Evolutionary conservation across 2,329 filamentous ascomycete species (phyloP), one percentile per base, ranked within the genome.

Genomic region (Phialocephala subalpina): DNA sequence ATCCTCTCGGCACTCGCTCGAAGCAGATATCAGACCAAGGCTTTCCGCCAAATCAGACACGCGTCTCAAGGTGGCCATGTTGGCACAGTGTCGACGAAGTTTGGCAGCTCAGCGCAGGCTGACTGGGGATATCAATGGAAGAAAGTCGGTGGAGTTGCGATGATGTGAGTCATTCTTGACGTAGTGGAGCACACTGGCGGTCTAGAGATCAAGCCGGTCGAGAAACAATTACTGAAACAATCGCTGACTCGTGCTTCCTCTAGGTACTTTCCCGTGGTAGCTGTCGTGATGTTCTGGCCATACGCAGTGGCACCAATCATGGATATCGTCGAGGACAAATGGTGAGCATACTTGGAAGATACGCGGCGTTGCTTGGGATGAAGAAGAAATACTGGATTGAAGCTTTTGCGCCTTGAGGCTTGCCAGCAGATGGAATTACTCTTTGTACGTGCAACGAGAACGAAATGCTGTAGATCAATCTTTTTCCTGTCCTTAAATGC

Each of bases 81-180:
- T 52, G 42, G 49, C 16, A 16, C 47, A 7, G 53, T 58, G 9
- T 35, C 60, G 14, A 27, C 58, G 58, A 52, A 47, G 57, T 16
- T 27, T n/a, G 33, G 35, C 29, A 49, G 58, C 14, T 22, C 29
- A 33, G 29, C 29, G 29, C 29, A 64, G 33, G 40, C 62, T 12
- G 70, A 67, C 18, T 73, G 71, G 71, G 66, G 67, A 14, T 27
- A 55, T 11, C 70, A 70, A 36, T 68, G 66, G 64, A 69, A 67
- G 64, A 65, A 60, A 12, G 58, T 68, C n/a, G 71, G 70, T 12
- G 65, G 65, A 49, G 67, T 63, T 33, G 65, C 66, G 29, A 62
- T 73, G 69, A 73, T 73, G 71, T 72, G 49, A 58, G 66, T 68
- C 47, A 35, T 49, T 55, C 36, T n/a, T n/a, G n/a, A n/a, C n/a